These are phyloP conservation scores for Myriosclerotinia duriaeana DNA, from an alignment of 2,329 filamentous ascomycete genomes.

Conservation along the genomic window DNA sequence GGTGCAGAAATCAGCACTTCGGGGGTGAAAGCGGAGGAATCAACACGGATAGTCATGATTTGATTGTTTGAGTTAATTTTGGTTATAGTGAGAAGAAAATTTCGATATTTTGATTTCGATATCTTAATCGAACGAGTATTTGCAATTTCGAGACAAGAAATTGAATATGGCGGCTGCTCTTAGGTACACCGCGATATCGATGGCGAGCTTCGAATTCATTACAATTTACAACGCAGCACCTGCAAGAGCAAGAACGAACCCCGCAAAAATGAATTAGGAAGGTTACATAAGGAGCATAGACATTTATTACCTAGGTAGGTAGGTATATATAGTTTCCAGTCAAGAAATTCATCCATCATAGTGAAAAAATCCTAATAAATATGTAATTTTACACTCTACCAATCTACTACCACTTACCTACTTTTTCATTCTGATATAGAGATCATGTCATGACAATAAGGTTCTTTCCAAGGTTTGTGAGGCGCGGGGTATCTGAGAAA, in stretches of 20 bases:
- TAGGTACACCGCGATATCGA: neutral
- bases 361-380: too few relatives aligned
- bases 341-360: too few relatives aligned
- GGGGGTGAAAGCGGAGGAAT: conserved; percentile 70
- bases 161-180: neutral
- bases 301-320: too few relatives aligned
- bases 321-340: too few relatives aligned
- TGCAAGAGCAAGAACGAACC: neutral
- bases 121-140: neutral
- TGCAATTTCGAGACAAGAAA: neutral
- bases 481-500: too few relatives aligned
- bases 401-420: too few relatives aligned
- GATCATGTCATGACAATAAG: too few relatives aligned
- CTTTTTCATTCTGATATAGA: too few relatives aligned
- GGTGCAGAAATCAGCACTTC: conserved; percentile 75
- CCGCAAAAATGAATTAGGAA: neutral
- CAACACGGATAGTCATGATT: conserved; percentile 61
- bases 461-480: too few relatives aligned
- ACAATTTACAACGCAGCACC: neutral
- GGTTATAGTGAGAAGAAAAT: neutral
- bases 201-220: conserved; percentile 9
- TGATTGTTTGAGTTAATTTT: neutral
- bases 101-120: neutral
- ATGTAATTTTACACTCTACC: too few relatives aligned
- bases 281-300: too few relatives aligned